These are phyloP conservation scores for Meyerozyma smithsonii DNA, from an alignment of 1,139 yeast species.

Conservation along the genomic window DNA sequence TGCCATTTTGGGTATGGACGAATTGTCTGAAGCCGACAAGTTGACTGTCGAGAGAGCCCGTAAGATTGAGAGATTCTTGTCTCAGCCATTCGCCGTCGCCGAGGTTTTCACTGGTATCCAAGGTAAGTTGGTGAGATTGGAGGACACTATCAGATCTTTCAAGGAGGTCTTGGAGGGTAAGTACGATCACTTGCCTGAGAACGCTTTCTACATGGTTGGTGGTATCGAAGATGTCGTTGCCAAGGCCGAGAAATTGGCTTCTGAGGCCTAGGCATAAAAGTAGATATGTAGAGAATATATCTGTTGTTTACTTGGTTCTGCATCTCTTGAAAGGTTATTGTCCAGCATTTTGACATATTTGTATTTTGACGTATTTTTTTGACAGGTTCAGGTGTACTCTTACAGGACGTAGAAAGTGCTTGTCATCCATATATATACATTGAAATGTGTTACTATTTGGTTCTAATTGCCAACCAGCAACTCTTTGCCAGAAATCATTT, in stretches of 20 bases:
- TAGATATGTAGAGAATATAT: constrained; percentile 6
- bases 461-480: too few species aligned
- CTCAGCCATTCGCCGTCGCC: constrained; percentile 99
- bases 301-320: not conserved
- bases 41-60: constrained; percentile 99
- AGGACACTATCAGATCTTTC: constrained; percentile 92
- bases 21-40: constrained; percentile 97
- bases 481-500: too few species aligned
- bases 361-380: too few species aligned
- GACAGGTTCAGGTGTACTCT: too few species aligned
- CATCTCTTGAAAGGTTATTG: not conserved
- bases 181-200: constrained; percentile 98
- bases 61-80: constrained; percentile 99
- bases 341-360: too few species aligned
- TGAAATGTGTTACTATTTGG: too few species aligned
- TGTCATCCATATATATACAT: too few species aligned
- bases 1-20: constrained; percentile 99
- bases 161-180: constrained; percentile 97
- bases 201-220: constrained; percentile 99
- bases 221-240: constrained; percentile 98
- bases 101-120: constrained; percentile 99
- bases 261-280: constrained; percentile 68
- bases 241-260: constrained; percentile 97
- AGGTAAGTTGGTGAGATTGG: constrained; percentile 95
- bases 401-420: too few species aligned